Evolutionary conservation across 106 monocot genomes (phyloP).

Genomic region (Acorus calamus): DNA sequence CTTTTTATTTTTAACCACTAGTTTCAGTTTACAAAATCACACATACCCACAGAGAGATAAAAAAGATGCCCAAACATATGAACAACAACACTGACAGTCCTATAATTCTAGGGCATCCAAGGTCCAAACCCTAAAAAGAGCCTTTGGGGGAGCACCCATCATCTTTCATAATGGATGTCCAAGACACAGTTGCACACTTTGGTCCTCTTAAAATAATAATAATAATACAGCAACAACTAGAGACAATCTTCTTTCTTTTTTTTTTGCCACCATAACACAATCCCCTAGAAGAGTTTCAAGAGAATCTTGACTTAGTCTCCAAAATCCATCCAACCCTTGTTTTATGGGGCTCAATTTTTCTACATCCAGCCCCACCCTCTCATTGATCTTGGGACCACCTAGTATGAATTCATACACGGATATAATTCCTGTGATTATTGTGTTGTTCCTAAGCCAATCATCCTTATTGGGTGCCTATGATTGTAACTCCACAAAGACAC

Average conservation of each 20-base stretch:
- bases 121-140: constrained; percentile 9
- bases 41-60: no score
- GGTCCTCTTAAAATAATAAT: constrained; percentile 7
- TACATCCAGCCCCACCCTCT: background rate
- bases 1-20: no score
- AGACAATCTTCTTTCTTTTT: no score
- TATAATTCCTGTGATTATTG: constrained; percentile 17
- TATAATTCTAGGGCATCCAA: no score
- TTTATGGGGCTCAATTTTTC: background rate
- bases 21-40: no score
- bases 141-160: background rate
- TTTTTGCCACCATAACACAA: no score
- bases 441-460: constrained; percentile 41
- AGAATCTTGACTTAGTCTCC: constrained; percentile 17
- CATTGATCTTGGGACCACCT: background rate
- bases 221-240: no score
- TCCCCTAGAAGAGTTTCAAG: no score
- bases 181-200: constrained; percentile 15
- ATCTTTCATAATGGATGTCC: constrained; percentile 36
- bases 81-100: no score
- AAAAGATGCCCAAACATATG: no score
- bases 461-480: constrained; percentile 29
- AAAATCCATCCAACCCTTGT: no score
- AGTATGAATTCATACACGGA: background rate
- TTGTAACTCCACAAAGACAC: constrained; percentile 38